Evolutionary conservation across 2,329 filamentous ascomycete genomes (phyloP), one percentile per base, ranked within the genome.

Genomic region (Calycina herbarum): DNA sequence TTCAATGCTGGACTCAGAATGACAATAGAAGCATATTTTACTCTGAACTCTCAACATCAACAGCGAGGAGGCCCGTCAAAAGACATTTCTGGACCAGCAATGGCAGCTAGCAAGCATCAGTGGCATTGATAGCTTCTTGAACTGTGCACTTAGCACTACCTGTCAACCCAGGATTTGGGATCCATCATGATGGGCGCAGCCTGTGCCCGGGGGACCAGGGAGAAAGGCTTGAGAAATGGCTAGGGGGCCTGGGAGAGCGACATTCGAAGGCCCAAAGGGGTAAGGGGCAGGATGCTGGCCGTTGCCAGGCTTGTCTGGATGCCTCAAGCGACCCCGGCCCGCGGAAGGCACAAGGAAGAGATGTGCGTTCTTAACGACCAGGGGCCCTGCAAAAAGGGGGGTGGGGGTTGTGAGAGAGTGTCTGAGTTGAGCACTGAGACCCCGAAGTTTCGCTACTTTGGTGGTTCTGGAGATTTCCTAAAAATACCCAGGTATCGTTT

Each of bases 161-260:
- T 57, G 13, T 57, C 29, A 57, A 35, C 56, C 56, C 56, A 33
- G 31, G 56, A 57, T 57, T 57, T 29, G 56, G 56, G 56, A 57
- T 57, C 31, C 56, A 54, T 54, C 48, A 54, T 54, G 48, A 54
- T 54, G 48, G 48, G 48, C 48, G 48, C 48, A 54, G 48, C 48
- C 11, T 54, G 48, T 54, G 20, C 48, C 48, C 20, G 48, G 48
- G 48, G 48, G 11, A 54, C 20, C 48, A 54, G 48, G 48, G 48
- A 27, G 7, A 13, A 27, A 54, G 8, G 48, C 10, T 20, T 54
- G 48, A 54, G 7, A 24, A 27, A 54, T 4, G 48, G 20, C 48
- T 54, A 54, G 38, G 56, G 10, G n/a, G 11, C 56, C 31, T 57
- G 56, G 56, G 56, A 57, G 56, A 57, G 56, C 27, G 56, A 57